Percentiles rank a stretch among this genome's conserved stretches.
Evolutionary conservation across 108 stramenopile genomes (phyloP).

Genomic region (Nannochloropsis salina): DNA sequence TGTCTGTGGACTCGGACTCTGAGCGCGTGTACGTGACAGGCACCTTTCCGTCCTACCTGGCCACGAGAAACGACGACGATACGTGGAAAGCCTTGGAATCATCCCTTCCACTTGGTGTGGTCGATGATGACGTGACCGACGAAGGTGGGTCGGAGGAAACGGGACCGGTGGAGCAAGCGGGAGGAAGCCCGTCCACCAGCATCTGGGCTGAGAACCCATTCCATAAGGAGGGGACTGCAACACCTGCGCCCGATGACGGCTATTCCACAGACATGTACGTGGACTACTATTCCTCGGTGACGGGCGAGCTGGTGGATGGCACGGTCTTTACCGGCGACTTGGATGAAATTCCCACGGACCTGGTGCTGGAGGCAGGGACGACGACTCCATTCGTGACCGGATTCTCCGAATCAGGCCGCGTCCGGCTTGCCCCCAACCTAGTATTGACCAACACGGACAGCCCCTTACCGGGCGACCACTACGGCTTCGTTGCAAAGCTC

Average conservation of each 20-base stretch:
- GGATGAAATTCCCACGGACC: neutral
- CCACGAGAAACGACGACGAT: neutral
- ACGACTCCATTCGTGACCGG: neutral
- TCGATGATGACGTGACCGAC: neutral
- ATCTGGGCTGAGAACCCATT: neutral
- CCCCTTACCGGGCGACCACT: neutral
- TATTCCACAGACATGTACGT: neutral
- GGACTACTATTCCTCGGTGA: neutral
- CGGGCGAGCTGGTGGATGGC: neutral
- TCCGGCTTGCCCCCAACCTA: neutral
- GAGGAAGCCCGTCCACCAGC: neutral
- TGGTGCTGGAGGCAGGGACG: neutral
- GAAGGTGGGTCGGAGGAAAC: neutral
- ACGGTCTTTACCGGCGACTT: neutral
- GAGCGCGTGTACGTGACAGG: neutral
- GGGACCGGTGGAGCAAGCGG: neutral
- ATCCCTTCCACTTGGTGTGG: neutral
- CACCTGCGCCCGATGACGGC: neutral
- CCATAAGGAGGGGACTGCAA: neutral
- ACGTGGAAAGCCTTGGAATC: neutral
- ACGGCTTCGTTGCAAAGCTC: neutral
- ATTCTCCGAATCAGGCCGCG: neutral
- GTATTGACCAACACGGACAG: neutral
- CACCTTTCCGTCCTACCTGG: neutral
- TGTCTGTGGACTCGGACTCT: neutral